Base-by-base conservation (phyloP, 768 basidiomycete species). In the Termitomyces sp. region DNA sequence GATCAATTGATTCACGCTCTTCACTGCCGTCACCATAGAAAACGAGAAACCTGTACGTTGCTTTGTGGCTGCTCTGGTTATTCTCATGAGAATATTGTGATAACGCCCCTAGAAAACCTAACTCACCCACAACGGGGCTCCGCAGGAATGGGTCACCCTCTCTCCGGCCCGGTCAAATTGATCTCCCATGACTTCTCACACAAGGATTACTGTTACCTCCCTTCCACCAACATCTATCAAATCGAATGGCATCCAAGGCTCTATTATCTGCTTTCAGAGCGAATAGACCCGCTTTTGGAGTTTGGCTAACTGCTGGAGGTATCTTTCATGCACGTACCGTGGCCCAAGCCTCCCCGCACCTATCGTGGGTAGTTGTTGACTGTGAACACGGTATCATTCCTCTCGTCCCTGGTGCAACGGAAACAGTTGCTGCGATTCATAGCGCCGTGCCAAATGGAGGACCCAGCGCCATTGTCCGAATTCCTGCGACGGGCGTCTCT, bases 301-400 rank as follows among this genome's bases (percentile, higher is more conserved):
- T 80, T 1, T 88, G 86, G 85, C 69, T 86, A 34, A 85, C 83
- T 2, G 66, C 83, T 7, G 82, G 84, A 1, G 83, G 85, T n/a
- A 66, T 73, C 7, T 77, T 84, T 62, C 76, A 81, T 60, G 85
- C 85, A 5, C 78, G 86, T 27, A 77, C 78, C 2, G 77, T 85
- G 42, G 86, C 85, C 0, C 73, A 77, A 56, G 77, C 86, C 23
- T 81, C 79, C 59, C 70, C 71, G 4, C 73, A 83, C 65, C 68
- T 87, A 10, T 82, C 84, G 0, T 88, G 86, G 85, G 73, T 90
- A 27, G 67, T 79, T 45, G 71, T 90, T 61, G 86, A 89, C 65
- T 85, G 85, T 65, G 87, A 89, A 68, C 87, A 87, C 63, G 86
- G 87, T 1, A 69, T 85, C 34, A 75, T 82, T 0, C 73, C 83